A percentile compares a stretch with the other conserved stretches of the same genome.
These are phyloP conservation scores for Aspergillus haitiensis DNA, from an alignment of 495 filamentous ascomycete species.

Conservation along the genomic window DNA sequence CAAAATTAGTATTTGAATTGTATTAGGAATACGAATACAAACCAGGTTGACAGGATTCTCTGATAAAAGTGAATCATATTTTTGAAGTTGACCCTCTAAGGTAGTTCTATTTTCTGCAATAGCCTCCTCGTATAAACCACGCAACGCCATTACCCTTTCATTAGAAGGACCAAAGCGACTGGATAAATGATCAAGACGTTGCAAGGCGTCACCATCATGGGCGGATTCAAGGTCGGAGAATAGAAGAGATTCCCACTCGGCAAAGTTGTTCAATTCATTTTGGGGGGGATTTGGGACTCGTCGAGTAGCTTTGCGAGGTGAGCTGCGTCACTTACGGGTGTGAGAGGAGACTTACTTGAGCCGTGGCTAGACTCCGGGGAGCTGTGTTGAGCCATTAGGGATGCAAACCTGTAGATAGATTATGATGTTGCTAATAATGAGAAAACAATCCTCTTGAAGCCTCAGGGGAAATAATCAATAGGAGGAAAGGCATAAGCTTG, in stretches of 20 bases:
- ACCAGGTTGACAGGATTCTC: slow-evolving; percentile 82
- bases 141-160: slow-evolving; percentile 77
- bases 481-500: not conserved
- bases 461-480: not conserved
- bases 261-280: slow-evolving; percentile 78
- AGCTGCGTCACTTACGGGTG: slow-evolving; percentile 63
- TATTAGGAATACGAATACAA: slow-evolving; percentile 29
- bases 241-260: slow-evolving; percentile 79
- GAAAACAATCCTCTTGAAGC: not conserved
- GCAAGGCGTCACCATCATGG: slow-evolving; percentile 73
- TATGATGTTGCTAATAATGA: not conserved
- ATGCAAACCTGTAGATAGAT: not conserved
- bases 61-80: slow-evolving; percentile 73
- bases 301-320: slow-evolving; percentile 40
- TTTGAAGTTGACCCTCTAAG: slow-evolving; percentile 65
- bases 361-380: slow-evolving; percentile 26
- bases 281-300: slow-evolving; percentile 49
- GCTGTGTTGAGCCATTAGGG: slow-evolving; percentile 24
- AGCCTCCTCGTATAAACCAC: slow-evolving; percentile 84
- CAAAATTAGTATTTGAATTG: slow-evolving; percentile 14
- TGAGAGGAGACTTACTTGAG: slow-evolving; percentile 61
- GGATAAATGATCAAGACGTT: slow-evolving; percentile 70
- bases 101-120: slow-evolving; percentile 62
- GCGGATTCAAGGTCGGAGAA: slow-evolving; percentile 81
- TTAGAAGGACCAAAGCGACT: slow-evolving; percentile 79